Evolutionary conservation across 2,329 filamentous ascomycete genomes (phyloP).

Genomic region (Arachnopeziza araneosa): DNA sequence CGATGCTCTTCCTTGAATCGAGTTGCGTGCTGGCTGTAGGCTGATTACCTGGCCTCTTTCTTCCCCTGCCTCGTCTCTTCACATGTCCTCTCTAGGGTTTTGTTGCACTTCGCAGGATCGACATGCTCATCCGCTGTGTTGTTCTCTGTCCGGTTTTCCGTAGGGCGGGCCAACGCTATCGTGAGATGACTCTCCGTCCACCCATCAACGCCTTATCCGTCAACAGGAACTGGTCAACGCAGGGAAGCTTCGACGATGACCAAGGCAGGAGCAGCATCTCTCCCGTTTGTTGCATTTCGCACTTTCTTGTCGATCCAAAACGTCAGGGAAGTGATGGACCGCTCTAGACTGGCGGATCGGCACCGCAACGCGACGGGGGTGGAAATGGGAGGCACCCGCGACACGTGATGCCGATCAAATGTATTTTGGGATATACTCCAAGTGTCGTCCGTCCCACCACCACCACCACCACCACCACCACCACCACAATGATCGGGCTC

Average conservation of each 20-base stretch:
- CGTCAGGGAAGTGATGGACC: neutral
- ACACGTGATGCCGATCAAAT: neutral
- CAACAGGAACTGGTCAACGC: too few species aligned
- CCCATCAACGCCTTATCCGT: too few species aligned
- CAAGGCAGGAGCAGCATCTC: neutral
- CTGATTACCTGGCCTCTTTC: neutral
- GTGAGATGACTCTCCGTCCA: neutral
- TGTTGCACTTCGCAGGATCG: neutral
- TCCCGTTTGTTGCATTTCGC: constrained; percentile 6
- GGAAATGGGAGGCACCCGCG: neutral
- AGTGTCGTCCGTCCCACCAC: neutral
- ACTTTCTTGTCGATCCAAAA: neutral
- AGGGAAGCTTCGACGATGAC: too few species aligned
- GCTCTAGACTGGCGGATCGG: neutral
- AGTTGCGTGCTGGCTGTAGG: neutral
- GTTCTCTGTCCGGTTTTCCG: neutral
- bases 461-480: neutral
- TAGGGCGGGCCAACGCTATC: neutral
- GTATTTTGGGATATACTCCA: neutral
- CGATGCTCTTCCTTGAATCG: too few species aligned
- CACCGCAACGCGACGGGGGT: neutral
- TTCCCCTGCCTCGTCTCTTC: neutral
- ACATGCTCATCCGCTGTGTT: neutral
- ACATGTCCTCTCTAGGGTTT: neutral
- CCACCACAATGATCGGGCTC: constrained; percentile 8